Base-by-base conservation (phyloP, 257 asterid species). In the Solanum corneliomulleri region DNA sequence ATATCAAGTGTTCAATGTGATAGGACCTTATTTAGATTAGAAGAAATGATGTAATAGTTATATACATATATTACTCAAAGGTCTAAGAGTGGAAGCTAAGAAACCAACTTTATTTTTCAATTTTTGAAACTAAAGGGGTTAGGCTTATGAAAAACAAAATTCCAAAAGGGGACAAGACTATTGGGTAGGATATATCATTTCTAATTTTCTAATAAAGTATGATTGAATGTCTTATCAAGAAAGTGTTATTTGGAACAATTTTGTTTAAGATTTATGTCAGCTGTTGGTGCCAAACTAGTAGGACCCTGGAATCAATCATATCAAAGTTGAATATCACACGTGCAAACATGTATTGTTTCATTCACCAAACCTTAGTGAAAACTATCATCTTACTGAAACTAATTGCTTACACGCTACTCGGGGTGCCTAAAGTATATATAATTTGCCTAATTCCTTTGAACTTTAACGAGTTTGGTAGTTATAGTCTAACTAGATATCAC, bases 61-160 rank as follows among this genome's bases (percentile, higher is more conserved):
- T 88, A 52, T 52, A 52, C 7, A 52, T 86, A 86, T 89, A 74
- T 88, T 62, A 69, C 47, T 86, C 41, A 71, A 14, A 56, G 82
- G 37, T 71, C 81, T 49, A 68, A 86, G 93, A 91, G 93, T 91
- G 88, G 93, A 89, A 81, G 92, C 87, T 88, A 93, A 93, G 95
- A 88, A 91, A 90, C 86, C 89, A 87, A 87, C 89, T 90, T 92
- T 88, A 89, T 81, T 49, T 44, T 86, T 74, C 82, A 88, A 88
- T 37, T 37, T 92, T 90, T 86, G 88, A 86, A 74, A 62, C 64
- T 72, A 72, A 27, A 7, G 80, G 82, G 83, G 82, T 89, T 80
- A 18, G 45, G 85, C 39, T 20, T 12, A 60, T 49, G 23, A 83
- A 87, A 87, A 78, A 71, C 82, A 71, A 86, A 84, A 62, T 72